Evolutionary conservation across 106 monocot species (phyloP), one percentile per base, ranked within the genome.

Genomic region (Dendrobium nobile): DNA sequence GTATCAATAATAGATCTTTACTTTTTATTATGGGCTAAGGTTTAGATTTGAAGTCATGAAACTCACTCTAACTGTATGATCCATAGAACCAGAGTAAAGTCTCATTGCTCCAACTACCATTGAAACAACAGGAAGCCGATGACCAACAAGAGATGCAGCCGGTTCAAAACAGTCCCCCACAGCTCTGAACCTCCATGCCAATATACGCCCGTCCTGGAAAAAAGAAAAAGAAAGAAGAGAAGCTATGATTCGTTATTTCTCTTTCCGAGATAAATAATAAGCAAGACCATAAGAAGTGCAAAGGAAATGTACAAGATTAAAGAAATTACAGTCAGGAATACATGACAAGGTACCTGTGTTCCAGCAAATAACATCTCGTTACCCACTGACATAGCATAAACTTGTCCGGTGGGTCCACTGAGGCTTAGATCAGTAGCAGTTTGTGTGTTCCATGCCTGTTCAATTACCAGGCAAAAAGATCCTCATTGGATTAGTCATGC

Each of bases 1-100:
- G 4, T 8, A 61, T 61, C 4, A 61, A 2, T 61, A 61, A 61
- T 16, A 33, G 15, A 33, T 15, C 13, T 37, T 70, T 16, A 8
- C 70, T 27, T 9, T 10, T 33, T 16, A 70, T 37, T 70, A 7
- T 0, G 15, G 15, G 70, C 13, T 16, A 37, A 70, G 70, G 28
- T 70, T 70, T 70, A 70, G 70, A 4, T 37, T 16, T 37, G 37
- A 78, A 56, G 31, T 55, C 41, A 73, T 4, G 24, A 78, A 33
- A 68, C 89, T 91, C 87, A 93, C 96, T 74, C 84, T 87, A 76
- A 96, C 90, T 6, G 87, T 93, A 54, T 87, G 40, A 73, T 91
- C 94, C 94, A 94, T 91, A 11, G 94, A 93, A 79, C 90, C 93
- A 81, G 96, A 96, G 79, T 96, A 96, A 20, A 96, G 86, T 75